These are phyloP conservation scores for Trichoderma simmonsii DNA, from an alignment of 2,329 filamentous ascomycete genomes.

Conservation along the genomic window DNA sequence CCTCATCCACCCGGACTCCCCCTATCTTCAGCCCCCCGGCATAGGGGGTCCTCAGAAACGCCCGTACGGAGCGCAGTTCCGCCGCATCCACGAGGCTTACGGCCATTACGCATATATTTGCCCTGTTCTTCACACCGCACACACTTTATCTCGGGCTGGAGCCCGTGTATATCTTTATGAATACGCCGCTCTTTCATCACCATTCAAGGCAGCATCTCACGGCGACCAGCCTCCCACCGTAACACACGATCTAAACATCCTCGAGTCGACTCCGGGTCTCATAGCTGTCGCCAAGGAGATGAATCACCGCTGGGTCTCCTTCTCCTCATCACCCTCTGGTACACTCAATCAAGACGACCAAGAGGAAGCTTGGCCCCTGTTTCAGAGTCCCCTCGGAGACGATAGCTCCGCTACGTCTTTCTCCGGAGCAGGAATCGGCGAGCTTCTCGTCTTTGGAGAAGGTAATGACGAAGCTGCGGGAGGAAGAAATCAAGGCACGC, in stretches of 20 bases:
- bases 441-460: conserved; percentile 54
- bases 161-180: conserved; percentile 55
- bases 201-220: conserved; percentile 44
- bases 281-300: conserved; percentile 39
- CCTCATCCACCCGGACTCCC: conserved; percentile 35
- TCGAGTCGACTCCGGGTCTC: conserved; percentile 38
- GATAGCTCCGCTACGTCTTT: conserved; percentile 25
- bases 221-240: conserved; percentile 45
- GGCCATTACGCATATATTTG: conserved; percentile 63
- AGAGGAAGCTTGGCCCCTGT: conserved; percentile 40
- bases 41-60: conserved; percentile 20
- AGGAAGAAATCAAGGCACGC: conserved; percentile 38
- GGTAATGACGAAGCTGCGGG: conserved; percentile 55
- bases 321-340: conserved; percentile 31
- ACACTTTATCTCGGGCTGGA: conserved; percentile 34
- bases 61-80: conserved; percentile 52
- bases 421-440: conserved; percentile 28
- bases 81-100: conserved; percentile 58
- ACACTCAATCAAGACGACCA: conserved; percentile 21
- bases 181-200: conserved; percentile 48
- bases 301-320: conserved; percentile 41
- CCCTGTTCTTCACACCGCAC: conserved; percentile 59
- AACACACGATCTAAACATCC: conserved; percentile 39
- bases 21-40: conserved; percentile 39
- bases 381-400: conserved; percentile 38